Base-by-base conservation (phyloP, 768 basidiomycete species). In the Leucocoprinus sp. region DNA sequence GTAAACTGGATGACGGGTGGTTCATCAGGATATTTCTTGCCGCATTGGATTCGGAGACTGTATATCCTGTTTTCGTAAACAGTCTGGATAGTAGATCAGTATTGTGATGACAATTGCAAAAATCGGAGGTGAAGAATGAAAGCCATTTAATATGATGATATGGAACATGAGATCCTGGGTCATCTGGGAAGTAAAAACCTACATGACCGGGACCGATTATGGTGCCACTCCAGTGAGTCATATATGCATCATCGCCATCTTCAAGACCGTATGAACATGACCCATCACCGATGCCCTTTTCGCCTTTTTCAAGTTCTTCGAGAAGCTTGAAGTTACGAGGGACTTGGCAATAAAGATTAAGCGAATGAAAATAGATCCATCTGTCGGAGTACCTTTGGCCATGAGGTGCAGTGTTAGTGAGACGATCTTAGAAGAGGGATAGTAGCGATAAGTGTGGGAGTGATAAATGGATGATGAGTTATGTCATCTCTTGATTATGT, bases 21-120 rank as follows among this genome's bases (percentile, higher is more conserved):
- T 0, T 47, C 45, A 38, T 95, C 89, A 22, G 89, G 88, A 62
- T 93, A 93, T 2, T 58, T 45, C 1, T 76, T 67, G 40, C 80
- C 87, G 57, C 95, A 98, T 57, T 71, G 69, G 60, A 99, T 93
- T 68, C 84, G 87, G 57, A 99, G 77, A 42, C 82, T 84, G 77
- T 97, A 99, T 67, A 98, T 99, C 43, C 96, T 80, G 68, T 98
- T 99, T 76, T 99, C 95, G 65, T 97, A 93, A 3, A 95, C 91
- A 18, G 93, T 95, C 89, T 95, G 55, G 39, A 18, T 1, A 54
- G 53, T 8, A 14, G 31, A n/a, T n/a, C n/a, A n/a, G n/a, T n/a
- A n/a, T n/a, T 31, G 31, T 8, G 11, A 8, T 7, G 31, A 31
- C 11, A 4, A 14, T n/a, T 31, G 31, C n/a, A 18, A 33, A 28